A percentile compares a stretch with the other conserved stretches of the same genome.
Conservation (phyloP, 305 asterid genomes). For the Solanum aculeatissimum region DNA sequence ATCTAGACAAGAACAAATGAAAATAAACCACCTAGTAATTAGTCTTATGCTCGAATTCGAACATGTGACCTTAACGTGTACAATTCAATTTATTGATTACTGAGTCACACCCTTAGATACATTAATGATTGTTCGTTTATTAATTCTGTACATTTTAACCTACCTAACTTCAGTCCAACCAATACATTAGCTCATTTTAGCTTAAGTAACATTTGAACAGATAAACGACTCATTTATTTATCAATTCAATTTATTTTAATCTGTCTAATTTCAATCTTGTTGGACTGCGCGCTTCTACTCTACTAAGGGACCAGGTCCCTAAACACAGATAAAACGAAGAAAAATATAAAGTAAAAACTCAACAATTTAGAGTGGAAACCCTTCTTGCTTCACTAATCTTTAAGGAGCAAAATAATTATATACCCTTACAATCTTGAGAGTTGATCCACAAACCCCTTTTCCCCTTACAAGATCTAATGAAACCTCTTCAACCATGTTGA, state of each 20-base stretch:
- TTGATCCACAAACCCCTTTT: too few relatives aligned
- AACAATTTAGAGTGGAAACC: too few relatives aligned
- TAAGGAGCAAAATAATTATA: too few relatives aligned
- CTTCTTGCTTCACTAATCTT: too few relatives aligned
- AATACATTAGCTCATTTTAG: background rate
- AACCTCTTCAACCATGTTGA: too few relatives aligned
- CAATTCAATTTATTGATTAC: background rate
- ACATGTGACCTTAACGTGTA: fast-evolving
- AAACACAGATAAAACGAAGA: too few relatives aligned
- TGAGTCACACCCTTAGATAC: background rate
- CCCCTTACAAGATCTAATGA: too few relatives aligned
- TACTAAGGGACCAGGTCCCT: too few relatives aligned
- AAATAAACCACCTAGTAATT: background rate
- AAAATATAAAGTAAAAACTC: too few relatives aligned
- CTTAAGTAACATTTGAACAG: background rate
- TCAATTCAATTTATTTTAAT: background rate
- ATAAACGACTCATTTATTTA: background rate
- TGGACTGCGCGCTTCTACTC: too few relatives aligned
- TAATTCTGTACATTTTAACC: background rate
- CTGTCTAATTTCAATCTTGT: background rate
- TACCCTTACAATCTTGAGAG: too few relatives aligned
- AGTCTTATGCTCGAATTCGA: background rate
- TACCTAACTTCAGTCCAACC: background rate
- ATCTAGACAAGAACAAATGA: background rate
- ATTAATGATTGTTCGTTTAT: background rate